Evolutionary conservation across 148 eudicot species (phyloP).

Genomic region (Diospyros kaki): DNA sequence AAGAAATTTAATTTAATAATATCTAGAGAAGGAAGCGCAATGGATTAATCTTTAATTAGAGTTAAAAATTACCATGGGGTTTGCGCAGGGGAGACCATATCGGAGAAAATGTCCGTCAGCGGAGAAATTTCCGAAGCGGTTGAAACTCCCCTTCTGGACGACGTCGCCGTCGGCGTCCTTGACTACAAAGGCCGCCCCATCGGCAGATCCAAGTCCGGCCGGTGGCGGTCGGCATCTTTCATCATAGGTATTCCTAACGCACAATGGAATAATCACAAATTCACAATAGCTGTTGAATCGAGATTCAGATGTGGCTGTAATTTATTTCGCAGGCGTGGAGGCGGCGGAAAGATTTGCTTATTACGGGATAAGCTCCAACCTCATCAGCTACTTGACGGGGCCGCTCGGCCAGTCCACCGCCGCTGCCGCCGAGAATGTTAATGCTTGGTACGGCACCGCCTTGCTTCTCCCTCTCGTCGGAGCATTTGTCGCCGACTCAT

Average conservation of each 20-base stretch:
- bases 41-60: too few species aligned
- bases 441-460: slow-evolving; percentile 51
- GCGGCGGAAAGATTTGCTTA: slow-evolving; percentile 64
- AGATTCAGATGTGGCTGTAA: not conserved
- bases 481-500: slow-evolving; percentile 59
- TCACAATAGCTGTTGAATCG: not conserved
- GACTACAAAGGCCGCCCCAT: slow-evolving; percentile 51
- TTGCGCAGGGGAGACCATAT: too few species aligned
- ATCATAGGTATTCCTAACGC: slow-evolving; percentile 43
- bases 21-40: too few species aligned
- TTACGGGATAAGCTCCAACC: slow-evolving; percentile 49
- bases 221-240: slow-evolving; percentile 66
- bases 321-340: slow-evolving; percentile 38
- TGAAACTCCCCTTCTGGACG: slow-evolving; percentile 27
- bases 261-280: not conserved
- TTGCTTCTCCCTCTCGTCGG: slow-evolving; percentile 53
- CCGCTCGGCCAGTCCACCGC: slow-evolving; percentile 62
- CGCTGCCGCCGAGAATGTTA: slow-evolving; percentile 48
- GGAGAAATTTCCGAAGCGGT: not conserved
- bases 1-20: too few species aligned
- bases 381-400: slow-evolving; percentile 58
- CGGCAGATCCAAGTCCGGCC: slow-evolving; percentile 48
- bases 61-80: too few species aligned
- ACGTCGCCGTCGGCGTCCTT: slow-evolving; percentile 38
- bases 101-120: slow-evolving; percentile 9